Evolutionary conservation across 2,329 filamentous ascomycete genomes (phyloP).

Genomic region (Phyllachora maydis): DNA sequence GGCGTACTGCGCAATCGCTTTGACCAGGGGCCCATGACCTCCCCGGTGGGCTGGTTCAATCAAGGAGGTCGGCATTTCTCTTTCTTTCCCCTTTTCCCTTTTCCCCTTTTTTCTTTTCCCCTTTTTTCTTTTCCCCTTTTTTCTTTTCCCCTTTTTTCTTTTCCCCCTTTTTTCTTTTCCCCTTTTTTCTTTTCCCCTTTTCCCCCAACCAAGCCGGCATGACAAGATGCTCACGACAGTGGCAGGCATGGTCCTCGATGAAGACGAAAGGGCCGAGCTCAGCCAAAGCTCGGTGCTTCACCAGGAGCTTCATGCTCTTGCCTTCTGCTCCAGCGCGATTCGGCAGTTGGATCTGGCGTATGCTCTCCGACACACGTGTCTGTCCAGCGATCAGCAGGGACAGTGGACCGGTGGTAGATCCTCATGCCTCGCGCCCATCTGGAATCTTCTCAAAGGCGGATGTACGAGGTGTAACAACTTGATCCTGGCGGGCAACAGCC

Average conservation of each 20-base stretch:
- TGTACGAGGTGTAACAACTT: slow-evolving; percentile 30
- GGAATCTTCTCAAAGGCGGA: slow-evolving; percentile 18
- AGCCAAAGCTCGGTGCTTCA: slow-evolving; percentile 27
- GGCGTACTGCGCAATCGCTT: slow-evolving; percentile 16
- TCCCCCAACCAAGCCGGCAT: too few species aligned
- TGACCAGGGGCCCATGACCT: slow-evolving; percentile 21
- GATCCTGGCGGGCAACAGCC: slow-evolving; percentile 24
- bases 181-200: too few species aligned
- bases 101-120: too few species aligned
- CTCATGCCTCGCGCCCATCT: slow-evolving; percentile 18
- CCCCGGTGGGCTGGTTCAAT: slow-evolving; percentile 27
- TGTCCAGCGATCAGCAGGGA: too few species aligned
- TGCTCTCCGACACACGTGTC: too few species aligned
- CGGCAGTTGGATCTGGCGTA: slow-evolving; percentile 31
- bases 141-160: too few species aligned
- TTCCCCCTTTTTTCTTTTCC: too few species aligned
- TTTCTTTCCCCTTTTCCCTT: too few species aligned
- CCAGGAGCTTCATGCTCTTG: slow-evolving; percentile 33
- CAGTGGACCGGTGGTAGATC: too few species aligned
- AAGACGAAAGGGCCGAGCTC: slow-evolving; percentile 24
- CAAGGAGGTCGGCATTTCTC: too few species aligned
- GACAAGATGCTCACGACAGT: too few species aligned
- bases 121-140: background rate
- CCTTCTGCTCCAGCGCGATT: slow-evolving; percentile 33
- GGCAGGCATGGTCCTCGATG: slow-evolving; percentile 23